A percentile compares a stretch with the other conserved stretches of the same genome.
Conservation (phyloP, 1,284 basidiomycete genomes). For the Fistulinella staudtii region DNA sequence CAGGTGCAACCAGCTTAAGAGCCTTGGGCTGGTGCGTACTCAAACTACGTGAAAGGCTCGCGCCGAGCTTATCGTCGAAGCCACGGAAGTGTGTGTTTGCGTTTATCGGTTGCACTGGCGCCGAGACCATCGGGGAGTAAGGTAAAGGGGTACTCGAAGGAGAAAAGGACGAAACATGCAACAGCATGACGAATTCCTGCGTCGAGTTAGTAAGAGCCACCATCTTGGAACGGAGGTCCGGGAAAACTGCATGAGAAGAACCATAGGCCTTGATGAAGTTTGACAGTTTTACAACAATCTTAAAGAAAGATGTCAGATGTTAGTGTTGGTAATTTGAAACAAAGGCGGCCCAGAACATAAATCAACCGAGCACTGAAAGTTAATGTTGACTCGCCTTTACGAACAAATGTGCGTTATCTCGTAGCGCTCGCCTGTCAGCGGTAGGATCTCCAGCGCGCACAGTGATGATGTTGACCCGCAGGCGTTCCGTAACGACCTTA, state of each 20-base stretch:
- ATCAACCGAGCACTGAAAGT: background rate
- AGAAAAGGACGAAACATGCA: constrained; percentile 78
- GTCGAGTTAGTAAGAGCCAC: constrained; percentile 71
- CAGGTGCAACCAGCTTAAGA: constrained; percentile 38
- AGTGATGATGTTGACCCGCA: constrained; percentile 50
- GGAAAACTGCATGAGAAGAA: constrained; percentile 50
- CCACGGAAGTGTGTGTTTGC: constrained; percentile 8
- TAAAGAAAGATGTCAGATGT: background rate
- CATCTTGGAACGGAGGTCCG: constrained; percentile 60
- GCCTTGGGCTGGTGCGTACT: constrained; percentile 48
- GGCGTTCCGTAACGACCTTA: constrained; percentile 50
- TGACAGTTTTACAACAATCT: constrained; percentile 69
- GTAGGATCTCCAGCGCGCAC: constrained; percentile 47
- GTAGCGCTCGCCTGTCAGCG: constrained; percentile 53
- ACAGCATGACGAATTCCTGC: constrained; percentile 72
- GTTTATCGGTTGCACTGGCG: constrained; percentile 9
- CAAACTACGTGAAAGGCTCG: constrained; percentile 58
- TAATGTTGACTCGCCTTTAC: constrained; percentile 51
- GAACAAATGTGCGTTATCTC: constrained; percentile 69
- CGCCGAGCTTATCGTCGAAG: constrained; percentile 45
- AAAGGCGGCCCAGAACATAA: background rate
- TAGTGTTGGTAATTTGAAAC: too few relatives aligned
- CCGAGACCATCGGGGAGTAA: constrained; percentile 53
- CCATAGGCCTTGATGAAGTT: constrained; percentile 60
- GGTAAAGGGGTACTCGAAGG: constrained; percentile 50